Base-by-base conservation (phyloP, 2,329 filamentous ascomycete species). In the Colletotrichum tofieldiae region DNA sequence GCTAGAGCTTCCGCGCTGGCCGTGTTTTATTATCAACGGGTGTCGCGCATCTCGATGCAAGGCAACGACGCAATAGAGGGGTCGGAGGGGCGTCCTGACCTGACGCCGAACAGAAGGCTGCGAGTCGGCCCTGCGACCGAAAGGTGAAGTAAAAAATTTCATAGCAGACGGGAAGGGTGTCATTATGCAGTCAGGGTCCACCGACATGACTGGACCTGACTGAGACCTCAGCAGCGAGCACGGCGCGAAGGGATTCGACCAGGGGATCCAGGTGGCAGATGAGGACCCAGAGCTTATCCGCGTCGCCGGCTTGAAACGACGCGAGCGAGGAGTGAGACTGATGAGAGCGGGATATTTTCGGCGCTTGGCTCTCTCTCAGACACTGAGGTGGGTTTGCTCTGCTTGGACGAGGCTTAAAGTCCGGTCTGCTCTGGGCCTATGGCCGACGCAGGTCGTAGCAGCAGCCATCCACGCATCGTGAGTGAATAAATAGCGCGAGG, bases 181-280 rank as follows among this genome's bases (percentile, higher is more conserved):
- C 66, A 56, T 70, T 26, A 72, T 70, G 66, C 66, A 65, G 41
- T 70, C 59, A 72, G 70, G 70, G 65, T 72, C 70, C 70, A 72
- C 70, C 60, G 54, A 55, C 54, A 72, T 55, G 65, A 69, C 65
- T 70, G 70, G 60, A 61, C 54, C 70, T 60, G 18, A 41, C 37
- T 41, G 35, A 18, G 55, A 58, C n/a, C 37, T 58, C 35, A 58
- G n/a, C 35, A 56, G n/a, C 5, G 54, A 56, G 32, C 37, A 58
- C 59, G 58, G 52, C 60, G 51, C 60, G 47, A 70, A 41, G 60
- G 59, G 47, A 56, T 54, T 55, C 54, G 49, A 55, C 70, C 54
- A 55, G 65, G 68, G 65, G 58, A 39, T 32, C 69, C 52, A 69
- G 65, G 65, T 56, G 69, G 54, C 45, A 32, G 23, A 32, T 32